These are phyloP conservation scores for Botryotinia narcissicola DNA, from an alignment of 2,329 filamentous ascomycete genomes.

Conservation along the genomic window DNA sequence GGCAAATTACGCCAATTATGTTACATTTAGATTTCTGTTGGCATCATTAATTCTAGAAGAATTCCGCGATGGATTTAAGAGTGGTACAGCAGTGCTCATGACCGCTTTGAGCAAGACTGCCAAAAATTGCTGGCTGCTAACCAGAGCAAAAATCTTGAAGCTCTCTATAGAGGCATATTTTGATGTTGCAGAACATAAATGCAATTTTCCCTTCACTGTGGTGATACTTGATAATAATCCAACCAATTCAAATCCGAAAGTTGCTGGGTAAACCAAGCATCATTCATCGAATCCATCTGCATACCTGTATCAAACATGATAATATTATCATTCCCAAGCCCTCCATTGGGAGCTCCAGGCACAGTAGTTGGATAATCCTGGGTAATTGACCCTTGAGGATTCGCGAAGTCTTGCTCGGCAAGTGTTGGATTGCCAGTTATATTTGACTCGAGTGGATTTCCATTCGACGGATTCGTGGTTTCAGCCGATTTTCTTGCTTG, in stretches of 20 bases:
- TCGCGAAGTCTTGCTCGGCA: not conserved
- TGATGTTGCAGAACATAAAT: not conserved
- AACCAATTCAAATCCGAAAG: slow-evolving; percentile 16
- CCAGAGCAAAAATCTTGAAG: not conserved
- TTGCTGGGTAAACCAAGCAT: slow-evolving; percentile 19
- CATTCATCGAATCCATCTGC: slow-evolving; percentile 16
- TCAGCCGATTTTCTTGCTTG: not conserved
- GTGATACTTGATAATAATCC: slow-evolving; percentile 13
- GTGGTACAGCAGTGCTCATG: not conserved
- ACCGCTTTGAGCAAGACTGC: not conserved
- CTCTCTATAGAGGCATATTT: not conserved
- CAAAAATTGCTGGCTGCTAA: not conserved
- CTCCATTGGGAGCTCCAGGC: not conserved
- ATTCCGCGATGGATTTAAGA: not conserved
- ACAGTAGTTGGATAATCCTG: not conserved
- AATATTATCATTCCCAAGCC: not conserved
- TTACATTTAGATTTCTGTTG: not conserved
- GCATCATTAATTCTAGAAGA: not conserved
- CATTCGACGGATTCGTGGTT: not conserved
- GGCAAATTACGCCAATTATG: not conserved
- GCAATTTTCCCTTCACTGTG: not conserved
- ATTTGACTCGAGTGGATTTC: not conserved
- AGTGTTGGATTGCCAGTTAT: not conserved
- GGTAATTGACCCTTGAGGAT: not conserved
- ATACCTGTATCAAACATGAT: slow-evolving; percentile 11